Evolutionary conservation across 768 basidiomycete species (phyloP), one percentile per base, ranked within the genome.

Genomic region (Collybiopsis luxurians): DNA sequence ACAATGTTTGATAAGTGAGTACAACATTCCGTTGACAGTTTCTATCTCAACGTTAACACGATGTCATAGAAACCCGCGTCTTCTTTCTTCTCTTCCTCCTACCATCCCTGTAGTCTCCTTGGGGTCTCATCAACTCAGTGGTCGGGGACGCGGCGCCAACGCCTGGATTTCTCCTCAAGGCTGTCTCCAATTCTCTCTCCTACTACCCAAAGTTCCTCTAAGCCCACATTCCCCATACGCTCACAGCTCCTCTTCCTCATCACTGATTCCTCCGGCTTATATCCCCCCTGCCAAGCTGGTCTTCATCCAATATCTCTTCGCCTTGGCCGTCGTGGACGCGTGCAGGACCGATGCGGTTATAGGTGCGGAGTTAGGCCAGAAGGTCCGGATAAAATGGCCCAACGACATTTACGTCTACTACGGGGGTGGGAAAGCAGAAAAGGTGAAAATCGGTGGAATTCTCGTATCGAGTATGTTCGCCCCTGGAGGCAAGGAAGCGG

Each of bases 291-390:
- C 75, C 21, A 86, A 85, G 56, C 79, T 98, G 36, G 94, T 98
- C 24, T 97, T 98, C 67, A 72, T 95, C 10, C 97, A 99, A 66
- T 98, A 99, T 68, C 80, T 99, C 3, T 90, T 90, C 59, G 89
- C 89, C 0, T 75, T 98, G 39, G 94, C 95, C 1, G 87, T 98
- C n/a, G 84, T 87, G 17, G 89, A 95, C 62, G 94, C 89, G 1
- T 92, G 91, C 61, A 80, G 86, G 48, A 79, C 85, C 2, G 72
- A 73, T 1, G 73, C 63, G 10, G 77, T 86, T n/a, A 75, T 87
- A 0, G 83, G 78, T 59, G 5, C 56, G 31, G 76, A 73, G 50
- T 65, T 64, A 15, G 86, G 83, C 12, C 72, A 82, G 2, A 76
- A 76, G 13, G 81, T 97, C 11, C 78, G 86, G 39, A 74, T 98